Base-by-base conservation (phyloP, 1,284 basidiomycete genomes). In the Pascua guehoae region DNA sequence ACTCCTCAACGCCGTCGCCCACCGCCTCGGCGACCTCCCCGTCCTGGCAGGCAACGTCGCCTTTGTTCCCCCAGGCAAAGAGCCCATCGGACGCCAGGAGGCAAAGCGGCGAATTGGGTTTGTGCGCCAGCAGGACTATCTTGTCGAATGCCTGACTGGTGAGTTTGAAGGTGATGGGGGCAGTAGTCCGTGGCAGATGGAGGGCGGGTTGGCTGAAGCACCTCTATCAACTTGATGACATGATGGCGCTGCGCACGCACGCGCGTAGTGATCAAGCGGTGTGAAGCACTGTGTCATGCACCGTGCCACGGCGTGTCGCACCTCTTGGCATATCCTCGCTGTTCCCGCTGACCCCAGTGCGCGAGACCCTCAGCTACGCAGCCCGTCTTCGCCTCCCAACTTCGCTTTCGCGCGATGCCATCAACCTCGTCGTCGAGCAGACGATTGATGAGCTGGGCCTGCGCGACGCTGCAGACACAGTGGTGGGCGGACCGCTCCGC, bases 371-470 rank as follows among this genome's bases (percentile, higher is more conserved):
- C 8, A 69, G 68, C 16, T 81, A 78, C 57, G 79, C 82, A 0
- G 82, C 82, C 4, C 72, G 76, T 15, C 71, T 84, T 0, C 77
- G 81, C 2, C 72, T 84, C 0, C 82, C 82, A 0, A 67, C 77
- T 1, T 68, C 73, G 0, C 70, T 81, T 4, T 60, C 72, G 12
- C 47, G 62, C 2, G 61, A 68, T 8, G 72, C 76, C 0, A 71
- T 79, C 8, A 50, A 49, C 0, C 56, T 72, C 11, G 80, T 83
- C 39, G 81, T 83, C 4, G 77, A 82, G 53, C 77, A 83, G 64
- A 82, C 81, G 0, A 79, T 84, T 38, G 73, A 77, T 51, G 81
- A 83, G 65, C 73, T 83, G 3, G 81, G 81, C 0, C 66, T 83
- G n/a, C 67, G 75, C n/a, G 81, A 81, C 47, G 80, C 77, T 0